Evolutionary conservation across 2,329 filamentous ascomycete genomes (phyloP).

Genomic region (Cladophialophora bantiana): DNA sequence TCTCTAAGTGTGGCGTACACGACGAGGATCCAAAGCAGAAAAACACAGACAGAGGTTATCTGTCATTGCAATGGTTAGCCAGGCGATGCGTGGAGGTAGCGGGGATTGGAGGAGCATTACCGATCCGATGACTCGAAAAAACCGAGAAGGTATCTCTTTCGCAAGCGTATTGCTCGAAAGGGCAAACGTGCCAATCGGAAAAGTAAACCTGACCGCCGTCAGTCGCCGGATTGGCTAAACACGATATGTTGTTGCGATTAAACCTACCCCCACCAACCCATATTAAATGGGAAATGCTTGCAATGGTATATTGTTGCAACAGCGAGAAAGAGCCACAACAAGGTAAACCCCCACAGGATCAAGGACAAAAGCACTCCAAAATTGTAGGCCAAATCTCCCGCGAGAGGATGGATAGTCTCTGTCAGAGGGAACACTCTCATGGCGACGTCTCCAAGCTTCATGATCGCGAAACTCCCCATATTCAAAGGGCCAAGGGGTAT

Average conservation of each 20-base stretch:
- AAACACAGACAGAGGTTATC: constrained; percentile 56
- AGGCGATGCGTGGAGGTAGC: neutral
- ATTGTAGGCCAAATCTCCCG: constrained; percentile 45
- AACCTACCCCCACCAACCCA: constrained; percentile 63
- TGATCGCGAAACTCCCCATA: constrained; percentile 67
- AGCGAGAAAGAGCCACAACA: constrained; percentile 51
- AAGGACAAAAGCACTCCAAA: constrained; percentile 47
- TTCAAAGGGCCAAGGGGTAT: constrained; percentile 71
- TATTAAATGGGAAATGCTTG: constrained; percentile 63
- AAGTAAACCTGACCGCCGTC: constrained; percentile 53
- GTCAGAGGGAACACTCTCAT: constrained; percentile 44
- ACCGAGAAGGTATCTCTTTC: constrained; percentile 59
- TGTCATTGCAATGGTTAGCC: constrained; percentile 11
- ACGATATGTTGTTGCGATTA: neutral
- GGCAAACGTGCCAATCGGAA: constrained; percentile 65
- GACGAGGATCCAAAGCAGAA: constrained; percentile 63
- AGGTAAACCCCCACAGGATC: constrained; percentile 48
- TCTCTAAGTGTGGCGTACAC: constrained; percentile 56
- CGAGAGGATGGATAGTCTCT: constrained; percentile 33
- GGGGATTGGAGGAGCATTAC: constrained; percentile 36
- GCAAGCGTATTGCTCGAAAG: constrained; percentile 52
- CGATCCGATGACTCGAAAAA: constrained; percentile 65
- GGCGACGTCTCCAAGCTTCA: constrained; percentile 59
- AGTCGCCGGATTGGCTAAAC: neutral
- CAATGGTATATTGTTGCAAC: constrained; percentile 44